These are phyloP conservation scores for Vigna radiata DNA, from an alignment of 306 rosid genomes.

Conservation along the genomic window DNA sequence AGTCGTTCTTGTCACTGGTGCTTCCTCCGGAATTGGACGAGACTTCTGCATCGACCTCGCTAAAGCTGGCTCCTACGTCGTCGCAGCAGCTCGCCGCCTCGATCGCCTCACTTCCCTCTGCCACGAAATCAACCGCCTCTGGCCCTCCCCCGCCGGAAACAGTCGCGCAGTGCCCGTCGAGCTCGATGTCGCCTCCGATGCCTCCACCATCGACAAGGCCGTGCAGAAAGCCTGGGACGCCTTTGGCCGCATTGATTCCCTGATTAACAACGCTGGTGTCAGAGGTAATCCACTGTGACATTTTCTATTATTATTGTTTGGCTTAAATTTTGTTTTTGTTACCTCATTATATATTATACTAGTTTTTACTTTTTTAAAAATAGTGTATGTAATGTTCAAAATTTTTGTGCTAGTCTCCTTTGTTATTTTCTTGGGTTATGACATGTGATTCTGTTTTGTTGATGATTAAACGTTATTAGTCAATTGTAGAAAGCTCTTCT, in stretches of 20 bases:
- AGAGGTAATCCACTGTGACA: conserved; percentile 55
- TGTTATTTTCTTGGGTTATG: too few species aligned
- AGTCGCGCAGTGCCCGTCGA: conserved; percentile 68
- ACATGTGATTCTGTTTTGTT: too few species aligned
- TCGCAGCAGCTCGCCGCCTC: conserved; percentile 84
- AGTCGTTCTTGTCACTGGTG: conserved; percentile 85
- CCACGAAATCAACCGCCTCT: conserved; percentile 53
- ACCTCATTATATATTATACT: neutral
- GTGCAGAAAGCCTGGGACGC: conserved; percentile 80
- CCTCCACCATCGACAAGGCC: conserved; percentile 56
- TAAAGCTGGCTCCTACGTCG: conserved; percentile 66
- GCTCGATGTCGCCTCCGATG: conserved; percentile 72
- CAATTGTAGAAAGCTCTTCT: too few species aligned
- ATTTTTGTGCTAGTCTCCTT: too few species aligned
- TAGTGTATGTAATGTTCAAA: too few species aligned
- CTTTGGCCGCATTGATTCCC: conserved; percentile 70
- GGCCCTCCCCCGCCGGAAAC: conserved; percentile 15
- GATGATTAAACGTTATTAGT: too few species aligned
- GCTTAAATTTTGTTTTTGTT: neutral
- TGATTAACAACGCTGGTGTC: conserved; percentile 78
- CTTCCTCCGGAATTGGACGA: conserved; percentile 80
- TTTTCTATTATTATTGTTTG: neutral
- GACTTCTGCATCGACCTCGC: conserved; percentile 80
- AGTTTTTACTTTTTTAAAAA: too few species aligned
- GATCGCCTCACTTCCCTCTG: conserved; percentile 72